Percentiles rank a stretch among this genome's conserved stretches.
Conservation (phyloP, 2,329 filamentous ascomycete genomes). For the Graphilbum sp. region DNA sequence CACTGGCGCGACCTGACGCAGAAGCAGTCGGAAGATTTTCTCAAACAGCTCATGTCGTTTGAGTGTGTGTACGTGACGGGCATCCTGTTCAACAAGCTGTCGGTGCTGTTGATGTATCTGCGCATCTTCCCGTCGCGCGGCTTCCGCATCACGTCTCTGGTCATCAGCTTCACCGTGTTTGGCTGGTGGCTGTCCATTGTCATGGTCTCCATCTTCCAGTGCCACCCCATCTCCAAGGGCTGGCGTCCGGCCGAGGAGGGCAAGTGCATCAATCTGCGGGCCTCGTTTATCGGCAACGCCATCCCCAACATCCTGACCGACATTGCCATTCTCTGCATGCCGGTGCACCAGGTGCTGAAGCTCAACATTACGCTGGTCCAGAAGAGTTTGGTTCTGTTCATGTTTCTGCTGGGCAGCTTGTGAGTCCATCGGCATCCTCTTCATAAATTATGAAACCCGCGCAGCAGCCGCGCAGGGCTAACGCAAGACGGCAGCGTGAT, state of each 20-base stretch:
- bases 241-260: conserved; percentile 19
- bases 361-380: conserved; percentile 10
- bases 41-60: conserved; percentile 8
- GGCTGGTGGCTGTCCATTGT: conserved; percentile 12
- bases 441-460: not conserved
- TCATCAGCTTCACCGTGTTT: conserved; percentile 7
- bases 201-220: conserved; percentile 18
- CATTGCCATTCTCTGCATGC: conserved; percentile 16
- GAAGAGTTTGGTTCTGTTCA: conserved; percentile 12
- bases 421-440: conserved; percentile 10
- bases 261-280: conserved; percentile 22
- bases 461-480: not conserved
- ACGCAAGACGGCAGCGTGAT: conserved; percentile 11
- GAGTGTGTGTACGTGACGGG: conserved; percentile 6
- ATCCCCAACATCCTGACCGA: conserved; percentile 25
- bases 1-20: not conserved
- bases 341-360: conserved; percentile 9
- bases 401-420: conserved; percentile 19
- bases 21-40: not conserved
- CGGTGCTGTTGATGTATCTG: conserved; percentile 12
- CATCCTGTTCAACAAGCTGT: conserved; percentile 1
- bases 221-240: conserved; percentile 19
- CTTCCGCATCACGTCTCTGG: conserved; percentile 8
- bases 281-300: conserved; percentile 25
- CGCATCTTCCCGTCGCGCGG: conserved; percentile 12